Conservation (phyloP, 2,329 filamentous ascomycete species). For the Penicillium olsonii region DNA sequence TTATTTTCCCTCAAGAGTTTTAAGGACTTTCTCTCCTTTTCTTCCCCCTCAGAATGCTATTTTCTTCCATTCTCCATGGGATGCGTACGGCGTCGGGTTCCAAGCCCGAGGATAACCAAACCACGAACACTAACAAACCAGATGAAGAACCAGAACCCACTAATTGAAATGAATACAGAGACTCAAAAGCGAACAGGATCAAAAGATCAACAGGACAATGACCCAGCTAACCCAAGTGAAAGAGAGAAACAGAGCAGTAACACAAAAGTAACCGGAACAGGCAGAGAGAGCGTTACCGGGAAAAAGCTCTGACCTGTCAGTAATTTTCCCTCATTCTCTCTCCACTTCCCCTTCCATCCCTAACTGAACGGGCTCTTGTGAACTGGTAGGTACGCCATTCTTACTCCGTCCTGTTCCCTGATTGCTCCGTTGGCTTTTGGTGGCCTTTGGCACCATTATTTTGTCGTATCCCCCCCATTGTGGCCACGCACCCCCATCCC, state of each 20-base stretch:
- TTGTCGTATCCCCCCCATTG: slow-evolving; percentile 6
- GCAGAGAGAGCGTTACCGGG: background rate
- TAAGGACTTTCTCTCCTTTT: too few species aligned
- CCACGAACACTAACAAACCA: background rate
- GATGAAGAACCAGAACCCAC: slow-evolving; percentile 1
- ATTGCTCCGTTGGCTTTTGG: slow-evolving; percentile 11
- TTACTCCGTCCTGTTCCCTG: slow-evolving; percentile 12
- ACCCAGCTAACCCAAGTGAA: background rate
- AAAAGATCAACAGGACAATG: background rate
- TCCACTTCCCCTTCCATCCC: slow-evolving; percentile 27
- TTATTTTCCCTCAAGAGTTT: background rate
- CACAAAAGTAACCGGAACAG: background rate
- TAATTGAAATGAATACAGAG: background rate
- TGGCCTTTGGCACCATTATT: background rate
- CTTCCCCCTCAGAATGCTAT: background rate
- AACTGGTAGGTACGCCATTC: slow-evolving; percentile 21
- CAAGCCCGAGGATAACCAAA: slow-evolving; percentile 16
- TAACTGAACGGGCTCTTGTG: slow-evolving; percentile 20
- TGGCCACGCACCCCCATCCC: slow-evolving; percentile 22
- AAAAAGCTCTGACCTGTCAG: slow-evolving; percentile 9
- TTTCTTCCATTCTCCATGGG: background rate
- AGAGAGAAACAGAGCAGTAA: background rate
- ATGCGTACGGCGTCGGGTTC: slow-evolving; percentile 11
- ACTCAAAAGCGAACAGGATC: background rate
- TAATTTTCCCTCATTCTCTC: slow-evolving; percentile 26